Evolutionary conservation across 495 filamentous ascomycete species (phyloP), one percentile per base, ranked within the genome.

Genomic region (Aspergillus panamensis): DNA sequence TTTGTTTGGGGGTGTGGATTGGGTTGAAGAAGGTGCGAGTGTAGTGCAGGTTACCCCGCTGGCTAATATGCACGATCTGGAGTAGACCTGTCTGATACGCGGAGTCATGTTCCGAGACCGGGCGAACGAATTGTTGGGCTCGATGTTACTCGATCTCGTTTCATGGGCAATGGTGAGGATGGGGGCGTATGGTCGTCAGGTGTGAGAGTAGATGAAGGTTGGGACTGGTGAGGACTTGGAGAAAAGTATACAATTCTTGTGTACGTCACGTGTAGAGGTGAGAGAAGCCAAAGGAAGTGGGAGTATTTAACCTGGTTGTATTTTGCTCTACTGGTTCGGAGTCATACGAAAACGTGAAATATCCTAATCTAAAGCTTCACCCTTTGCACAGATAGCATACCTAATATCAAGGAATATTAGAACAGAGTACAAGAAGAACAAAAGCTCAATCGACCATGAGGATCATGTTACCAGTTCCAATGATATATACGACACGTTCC

Each of bases 321-420:
- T 17, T 45, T n/a, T 2, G 42, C 7, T 45, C 42, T 45, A 45
- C 5, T 25, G 25, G 42, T 8, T 1, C 42, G 7, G 16, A 21
- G n/a, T 45, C 25, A 25, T 25, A 25, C 5, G 25, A 20, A 45
- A 20, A 3, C 17, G 5, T 20, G 16, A 12, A 45, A 45, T 19
- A 40, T 40, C 14, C 42, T 45, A 45, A 49, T 13, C n/a, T 29
- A 54, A 21, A 35, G 21, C 29, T 12, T 48, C 25, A n/a, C 25
- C 30, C 48, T 43, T 35, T 50, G 37, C 6, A 40, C 16, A 25
- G 14, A 53, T 48, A 20, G 48, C 10, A 59, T 53, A 59, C 50
- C 49, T 59, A 52, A 40, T 48, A 59, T 37, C 25, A 48, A 30
- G 48, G 42, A 20, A 50, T 16, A 53, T 59, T 59, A 53, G 49